Conservation (phyloP, 768 basidiomycete genomes). For the Suillus americanus region DNA sequence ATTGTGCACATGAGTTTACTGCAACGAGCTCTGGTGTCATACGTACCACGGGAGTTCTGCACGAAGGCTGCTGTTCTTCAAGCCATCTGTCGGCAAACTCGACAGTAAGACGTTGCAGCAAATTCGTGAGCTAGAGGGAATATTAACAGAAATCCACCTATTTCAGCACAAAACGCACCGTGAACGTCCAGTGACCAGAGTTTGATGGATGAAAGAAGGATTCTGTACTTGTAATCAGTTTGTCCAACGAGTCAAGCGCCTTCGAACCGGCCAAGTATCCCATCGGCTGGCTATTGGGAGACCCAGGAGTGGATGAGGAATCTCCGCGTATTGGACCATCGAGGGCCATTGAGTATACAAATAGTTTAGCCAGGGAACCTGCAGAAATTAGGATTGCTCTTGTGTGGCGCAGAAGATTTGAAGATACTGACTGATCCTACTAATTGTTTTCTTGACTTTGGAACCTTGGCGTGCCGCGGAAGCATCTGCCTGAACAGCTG, state of each 20-base stretch:
- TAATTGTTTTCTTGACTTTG: constrained; percentile 69
- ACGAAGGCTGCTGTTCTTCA: constrained; percentile 74
- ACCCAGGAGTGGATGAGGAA: constrained; percentile 44
- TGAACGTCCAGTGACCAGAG: constrained; percentile 75
- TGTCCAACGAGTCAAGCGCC: constrained; percentile 85
- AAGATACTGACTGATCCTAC: constrained; percentile 50
- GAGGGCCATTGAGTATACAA: constrained; percentile 87
- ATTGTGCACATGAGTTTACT: constrained; percentile 5
- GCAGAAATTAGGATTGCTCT: not conserved
- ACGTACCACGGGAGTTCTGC: constrained; percentile 73
- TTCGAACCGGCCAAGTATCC: constrained; percentile 81
- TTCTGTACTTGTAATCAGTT: constrained; percentile 88
- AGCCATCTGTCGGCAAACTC: constrained; percentile 81
- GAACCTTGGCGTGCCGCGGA: constrained; percentile 53
- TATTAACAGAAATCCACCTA: constrained; percentile 9
- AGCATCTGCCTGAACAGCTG: constrained; percentile 69
- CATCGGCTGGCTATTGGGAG: constrained; percentile 41
- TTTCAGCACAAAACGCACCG: constrained; percentile 15
- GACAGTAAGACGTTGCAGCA: constrained; percentile 70
- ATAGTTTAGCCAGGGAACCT: constrained; percentile 80
- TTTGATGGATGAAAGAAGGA: constrained; percentile 96
- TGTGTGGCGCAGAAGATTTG: not conserved
- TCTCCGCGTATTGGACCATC: constrained; percentile 64
- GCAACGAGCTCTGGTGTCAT: not conserved
- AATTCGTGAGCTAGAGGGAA: constrained; percentile 63